Evolutionary conservation across 345 rosid genomes (phyloP), one percentile per base, ranked within the genome.

Genomic region (Passiflora organensis): DNA sequence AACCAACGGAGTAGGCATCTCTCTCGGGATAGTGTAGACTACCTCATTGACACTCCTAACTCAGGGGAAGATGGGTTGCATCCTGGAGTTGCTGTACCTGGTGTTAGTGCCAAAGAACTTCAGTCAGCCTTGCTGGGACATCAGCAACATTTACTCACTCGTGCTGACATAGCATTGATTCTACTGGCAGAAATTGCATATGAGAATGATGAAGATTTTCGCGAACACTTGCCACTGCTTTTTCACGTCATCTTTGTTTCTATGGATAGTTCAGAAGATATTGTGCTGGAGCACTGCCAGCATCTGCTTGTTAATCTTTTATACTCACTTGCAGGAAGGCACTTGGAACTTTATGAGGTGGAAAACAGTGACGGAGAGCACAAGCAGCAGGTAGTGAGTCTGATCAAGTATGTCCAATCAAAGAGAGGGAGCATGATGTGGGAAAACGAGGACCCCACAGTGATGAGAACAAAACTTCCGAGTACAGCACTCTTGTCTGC

Each of bases 391-490:
- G 99, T 93, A 55, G 89, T 84, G 57, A 89, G 96, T 73, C 75
- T 93, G 70, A 93, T 93, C 69, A 89, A 93, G 79, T 89, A 93
- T 44, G 99, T 93, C 51, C 99, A 89, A 63, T 93, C 99, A 64
- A 93, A 93, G 80, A 84, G 97, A 45, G 99, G 99, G 55, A 86
- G 87, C 80, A 93, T 93, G 99, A 93, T 93, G 99, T 93, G 99
- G 99, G 97, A 86, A 75, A 93, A 89, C 52, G 99, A 93, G 81
- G 97, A 93, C 66, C 91, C 96, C 59, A 68, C 97, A 0, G 91
- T 93, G 43, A 73, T 78, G 51, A 77, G 84, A 79, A 81, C 85
- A 28, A 91, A 86, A 56, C 97, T 93, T 78, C 96, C 99, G 15
- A 89, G 97, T 69, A 94, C 99, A 16, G 86, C 96, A 18, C 95